A percentile compares a stretch with the other conserved stretches of the same genome.
These are phyloP conservation scores for Talaromyces verruculosus DNA, from an alignment of 2,329 filamentous ascomycete genomes.

Conservation along the genomic window DNA sequence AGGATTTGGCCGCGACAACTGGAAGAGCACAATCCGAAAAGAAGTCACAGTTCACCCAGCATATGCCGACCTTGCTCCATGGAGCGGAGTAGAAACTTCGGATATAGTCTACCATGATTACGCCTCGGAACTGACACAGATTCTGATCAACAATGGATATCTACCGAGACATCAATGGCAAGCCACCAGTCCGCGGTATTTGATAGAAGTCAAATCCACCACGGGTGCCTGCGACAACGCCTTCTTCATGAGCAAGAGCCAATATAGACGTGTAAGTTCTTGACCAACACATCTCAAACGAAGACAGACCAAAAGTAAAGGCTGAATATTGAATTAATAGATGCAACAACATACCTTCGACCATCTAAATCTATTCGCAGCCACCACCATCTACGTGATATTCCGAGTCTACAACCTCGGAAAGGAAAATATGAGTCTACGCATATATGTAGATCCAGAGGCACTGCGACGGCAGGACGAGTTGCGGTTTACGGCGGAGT, in stretches of 20 bases:
- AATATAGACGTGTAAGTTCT: constrained; percentile 45
- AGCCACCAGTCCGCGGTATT: constrained; percentile 40
- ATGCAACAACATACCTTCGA: neutral
- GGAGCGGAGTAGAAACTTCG: constrained; percentile 47
- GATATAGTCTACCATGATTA: constrained; percentile 31
- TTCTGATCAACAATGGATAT: neutral
- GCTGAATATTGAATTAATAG: neutral
- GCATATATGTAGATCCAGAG: constrained; percentile 44
- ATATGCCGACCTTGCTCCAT: constrained; percentile 44
- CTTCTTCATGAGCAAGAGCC: constrained; percentile 51
- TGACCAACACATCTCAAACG: neutral
- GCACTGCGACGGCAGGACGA: neutral
- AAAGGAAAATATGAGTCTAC: constrained; percentile 31
- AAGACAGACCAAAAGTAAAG: neutral
- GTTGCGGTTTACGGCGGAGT: neutral
- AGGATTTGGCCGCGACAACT: constrained; percentile 44
- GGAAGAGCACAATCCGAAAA: constrained; percentile 52
- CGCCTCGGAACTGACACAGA: neutral
- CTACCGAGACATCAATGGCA: neutral
- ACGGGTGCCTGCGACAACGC: constrained; percentile 38
- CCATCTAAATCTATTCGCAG: neutral
- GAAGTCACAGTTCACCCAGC: constrained; percentile 41
- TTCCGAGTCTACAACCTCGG: constrained; percentile 45
- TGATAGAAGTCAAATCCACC: constrained; percentile 56
- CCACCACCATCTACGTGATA: constrained; percentile 41